Base-by-base conservation (phyloP, 495 filamentous ascomycete species). In the Chlorociboria aeruginascens region DNA sequence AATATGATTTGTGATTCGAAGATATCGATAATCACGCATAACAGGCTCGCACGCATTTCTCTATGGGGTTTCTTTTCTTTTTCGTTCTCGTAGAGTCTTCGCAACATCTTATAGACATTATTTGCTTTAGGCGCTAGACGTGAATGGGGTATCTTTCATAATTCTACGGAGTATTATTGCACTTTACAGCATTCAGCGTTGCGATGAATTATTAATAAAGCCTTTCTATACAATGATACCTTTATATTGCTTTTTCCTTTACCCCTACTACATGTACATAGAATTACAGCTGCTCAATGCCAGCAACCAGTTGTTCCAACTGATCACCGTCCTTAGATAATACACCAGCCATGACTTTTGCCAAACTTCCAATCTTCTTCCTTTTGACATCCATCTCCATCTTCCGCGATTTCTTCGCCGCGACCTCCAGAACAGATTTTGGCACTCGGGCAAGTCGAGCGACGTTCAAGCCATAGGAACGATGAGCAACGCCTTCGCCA, bases 401-500 rank as follows among this genome's bases (percentile, higher is more conserved):
- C 64, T 90, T 79, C 29, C 69, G 69, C 57, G 85, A 92, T 68
- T 93, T 94, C 45, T 71, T 61, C 16, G 74, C 78, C 8, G 93
- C 92, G 30, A 86, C 69, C 16, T 90, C 82, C 16, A 97, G 59
- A 31, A 95, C 79, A 12, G 72, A 63, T 11, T 72, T 66, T 4
- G 93, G 89, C 29, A 98, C 71, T 43, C 85, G 82, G 30, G 93
- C 93, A 43, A 99, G 61, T 29, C 85, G 69, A 6, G 92, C 92
- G 20, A 97, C 92, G 61, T 97, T 97, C 12, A 99, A 64, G 3
- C 92, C 92, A 58, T 99, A 99, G 32, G 81, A 88, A 10, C 92
- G 75, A 69, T 95, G 89, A 9, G 93, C 90, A 3, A 93, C 83
- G 0, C 93, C 93, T 49, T 90, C 86, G 3, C 74, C 80, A 2